Evolutionary conservation across 2,329 filamentous ascomycete genomes (phyloP).

Genomic region (Sclerotinia glacialis): DNA sequence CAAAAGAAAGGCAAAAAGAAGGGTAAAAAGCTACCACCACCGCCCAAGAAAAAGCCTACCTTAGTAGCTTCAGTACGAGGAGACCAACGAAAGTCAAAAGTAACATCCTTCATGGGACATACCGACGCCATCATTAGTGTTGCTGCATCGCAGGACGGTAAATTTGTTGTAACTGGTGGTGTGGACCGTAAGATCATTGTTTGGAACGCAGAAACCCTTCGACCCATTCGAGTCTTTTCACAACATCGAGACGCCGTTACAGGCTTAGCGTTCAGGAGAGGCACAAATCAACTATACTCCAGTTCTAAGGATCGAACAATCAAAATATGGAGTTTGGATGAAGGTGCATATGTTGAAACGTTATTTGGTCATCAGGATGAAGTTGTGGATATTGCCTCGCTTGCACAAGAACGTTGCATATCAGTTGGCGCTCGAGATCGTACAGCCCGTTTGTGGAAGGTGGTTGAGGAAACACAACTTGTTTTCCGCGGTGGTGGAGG

Average conservation of each 20-base stretch:
- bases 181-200: conserved; percentile 81
- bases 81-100: conserved; percentile 56
- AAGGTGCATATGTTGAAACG: conserved; percentile 91
- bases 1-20: conserved; percentile 51
- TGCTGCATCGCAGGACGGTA: conserved; percentile 83
- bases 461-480: conserved; percentile 90
- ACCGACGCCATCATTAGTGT: conserved; percentile 77
- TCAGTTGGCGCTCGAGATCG: conserved; percentile 88
- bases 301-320: conserved; percentile 88
- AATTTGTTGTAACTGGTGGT: conserved; percentile 87
- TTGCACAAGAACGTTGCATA: conserved; percentile 83
- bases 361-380: conserved; percentile 94
- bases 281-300: conserved; percentile 89
- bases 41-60: conserved; percentile 59
- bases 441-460: conserved; percentile 92
- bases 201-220: conserved; percentile 78
- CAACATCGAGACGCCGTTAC: conserved; percentile 89
- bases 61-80: conserved; percentile 63
- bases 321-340: conserved; percentile 91
- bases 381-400: conserved; percentile 77
- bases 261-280: conserved; percentile 78
- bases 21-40: conserved; percentile 56
- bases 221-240: conserved; percentile 77
- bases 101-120: conserved; percentile 72
- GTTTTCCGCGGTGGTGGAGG: conserved; percentile 85